Evolutionary conservation across 2,329 filamentous ascomycete genomes (phyloP), one percentile per base, ranked within the genome.

Genomic region (Arachnomyces sp.): DNA sequence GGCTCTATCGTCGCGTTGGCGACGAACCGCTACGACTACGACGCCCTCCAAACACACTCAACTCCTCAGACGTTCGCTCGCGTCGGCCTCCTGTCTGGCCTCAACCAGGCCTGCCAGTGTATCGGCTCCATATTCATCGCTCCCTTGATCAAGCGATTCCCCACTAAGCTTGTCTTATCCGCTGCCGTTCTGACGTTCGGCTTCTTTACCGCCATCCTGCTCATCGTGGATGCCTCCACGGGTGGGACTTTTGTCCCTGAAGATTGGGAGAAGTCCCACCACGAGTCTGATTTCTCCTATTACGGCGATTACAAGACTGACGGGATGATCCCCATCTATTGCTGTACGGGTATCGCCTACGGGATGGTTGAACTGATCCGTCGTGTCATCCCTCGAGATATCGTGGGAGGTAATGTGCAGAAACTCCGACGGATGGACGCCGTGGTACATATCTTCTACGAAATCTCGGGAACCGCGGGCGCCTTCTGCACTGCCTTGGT

Each of bases 331-430:
- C 68, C 69, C 6, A 65, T 73, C 11, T 73, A 67, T 46, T 63
- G 57, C 36, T 49, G 67, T 16, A 59, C 59, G 11, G 67, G 67
- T 17, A 54, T 70, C 13, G 58, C 55, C 1, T 64, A 65, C 40
- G 69, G 69, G 30, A 73, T 73, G 70, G 67, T 73, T 9, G 70
- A 74, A 51, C 58, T 73, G 18, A 71, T 73, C 40, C 63, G 70
- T 11, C 58, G 68, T 28, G 66, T 72, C 33, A 73, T 74, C 30
- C 70, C 71, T 2, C 56, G 69, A 29, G 70, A 74, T 43, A 68
- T 73, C 28, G 70, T 73, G 1, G 70, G 70, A 15, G 70, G 70
- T 28, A 64, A 73, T 42, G 60, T 72, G 2, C 64, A 69, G 34
- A 73, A 72, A 47, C 56, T 73, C 12, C 61, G 67, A 35, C 64